Conservation (phyloP, 768 basidiomycete species). For the Suillus subalutaceus region DNA sequence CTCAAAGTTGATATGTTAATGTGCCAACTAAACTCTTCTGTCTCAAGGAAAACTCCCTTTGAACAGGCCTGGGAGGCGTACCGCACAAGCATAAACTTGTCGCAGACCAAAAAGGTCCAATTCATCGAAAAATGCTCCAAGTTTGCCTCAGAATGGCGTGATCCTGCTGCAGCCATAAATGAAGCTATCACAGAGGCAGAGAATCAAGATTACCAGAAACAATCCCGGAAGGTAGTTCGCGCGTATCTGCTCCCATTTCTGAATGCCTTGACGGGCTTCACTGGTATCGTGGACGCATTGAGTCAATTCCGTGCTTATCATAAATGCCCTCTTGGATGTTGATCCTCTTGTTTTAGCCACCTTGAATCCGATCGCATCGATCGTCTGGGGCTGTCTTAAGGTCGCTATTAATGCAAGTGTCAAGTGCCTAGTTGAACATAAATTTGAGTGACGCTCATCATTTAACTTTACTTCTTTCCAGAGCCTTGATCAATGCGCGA, state of each 20-base stretch:
- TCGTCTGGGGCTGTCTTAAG: not conserved
- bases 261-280: no score
- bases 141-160: no score
- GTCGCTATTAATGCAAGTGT: not conserved
- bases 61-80: not conserved
- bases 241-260: no score
- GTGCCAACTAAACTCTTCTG: not conserved
- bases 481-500: constrained; percentile 10
- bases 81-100: not conserved
- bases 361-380: not conserved
- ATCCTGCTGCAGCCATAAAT: no score
- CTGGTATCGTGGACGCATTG: no score
- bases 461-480: not conserved
- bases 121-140: no score
- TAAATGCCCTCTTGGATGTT: no score
- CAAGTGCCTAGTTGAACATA: not conserved
- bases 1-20: not conserved
- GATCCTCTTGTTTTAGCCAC: no score
- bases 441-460: constrained; percentile 13
- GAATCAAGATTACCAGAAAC: no score
- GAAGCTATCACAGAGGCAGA: no score
- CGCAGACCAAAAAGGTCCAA: not conserved
- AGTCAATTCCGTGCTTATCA: no score
- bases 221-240: no score
- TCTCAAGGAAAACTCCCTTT: constrained; percentile 1